Base-by-base conservation (phyloP, 495 filamentous ascomycete genomes). In the Penicillium herquei region DNA sequence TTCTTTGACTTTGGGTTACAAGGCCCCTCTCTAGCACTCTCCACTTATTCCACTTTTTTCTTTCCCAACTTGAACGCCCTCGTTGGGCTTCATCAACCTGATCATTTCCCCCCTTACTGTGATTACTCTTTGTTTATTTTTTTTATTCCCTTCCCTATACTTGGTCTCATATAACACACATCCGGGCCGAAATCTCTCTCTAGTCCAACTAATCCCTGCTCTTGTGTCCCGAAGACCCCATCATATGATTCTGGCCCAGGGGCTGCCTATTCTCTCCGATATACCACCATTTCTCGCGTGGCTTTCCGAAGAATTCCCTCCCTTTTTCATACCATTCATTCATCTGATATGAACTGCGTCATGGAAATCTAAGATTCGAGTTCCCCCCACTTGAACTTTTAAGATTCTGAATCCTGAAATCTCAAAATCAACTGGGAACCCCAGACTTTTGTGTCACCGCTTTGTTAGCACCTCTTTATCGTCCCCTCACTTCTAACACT, bases 311-410 rank as follows among this genome's bases (percentile, higher is more conserved):
- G 21, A 51, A 33, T 42, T 41, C 39, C 18, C 32, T 44, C 47
- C 47, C 40, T 51, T 45, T n/a, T 40, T 32, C 53, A 60, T 60
- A 30, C 57, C 49, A 52, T 37, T 17, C 37, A 13, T 30, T 51
- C 39, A 37, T 34, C 14, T 37, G 34, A 13, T 16, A 14, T 46
- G 18, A 7, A 51, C 47, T 55, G 48, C 60, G 60, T 63, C 60
- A 63, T 63, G 56, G 56, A 56, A 63, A 63, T 63, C 49, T 63
- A 52, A 58, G 9, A 32, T 21, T 6, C 33, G 33, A 11, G n/a
- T n/a, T 26, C 21, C 34, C 31, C 14, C 46, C 46, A 39, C 32
- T 26, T 32, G 30, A 21, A n/a, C 31, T 31, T 46, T 37, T 9
- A 13, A 37, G 12, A 37, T 9, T 10, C 34, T 37, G 12, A 9